Percentiles rank a stretch among this genome's conserved stretches.
Conservation (phyloP, 805 yeast species). For the Jamesozyma hellenica region DNA sequence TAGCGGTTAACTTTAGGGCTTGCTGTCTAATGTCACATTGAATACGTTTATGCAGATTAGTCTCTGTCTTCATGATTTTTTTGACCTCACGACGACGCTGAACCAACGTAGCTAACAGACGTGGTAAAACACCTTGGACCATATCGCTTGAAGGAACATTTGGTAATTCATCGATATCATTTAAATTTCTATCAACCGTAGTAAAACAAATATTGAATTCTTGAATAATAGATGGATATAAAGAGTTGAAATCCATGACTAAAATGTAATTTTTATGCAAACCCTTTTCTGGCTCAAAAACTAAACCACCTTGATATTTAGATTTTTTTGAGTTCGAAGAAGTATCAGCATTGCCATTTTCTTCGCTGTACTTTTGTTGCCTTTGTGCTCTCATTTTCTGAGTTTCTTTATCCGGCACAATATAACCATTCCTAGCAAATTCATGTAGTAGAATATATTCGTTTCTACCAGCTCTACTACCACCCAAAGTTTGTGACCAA, state of each 20-base stretch:
- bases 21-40: constrained; percentile 94
- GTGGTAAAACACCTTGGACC: constrained; percentile 76
- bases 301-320: constrained; percentile 85
- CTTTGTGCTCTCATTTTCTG: constrained; percentile 30
- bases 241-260: constrained; percentile 96
- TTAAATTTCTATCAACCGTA: constrained; percentile 64
- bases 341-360: constrained; percentile 28
- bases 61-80: constrained; percentile 66
- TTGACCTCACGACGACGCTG: constrained; percentile 90
- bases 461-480: constrained; percentile 93
- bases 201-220: constrained; percentile 96
- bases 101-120: constrained; percentile 72
- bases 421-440: constrained; percentile 65
- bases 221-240: constrained; percentile 94
- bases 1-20: constrained; percentile 92
- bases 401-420: constrained; percentile 79
- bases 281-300: constrained; percentile 94
- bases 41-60: constrained; percentile 52
- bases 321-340: constrained; percentile 50
- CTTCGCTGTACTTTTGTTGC: constrained; percentile 20
- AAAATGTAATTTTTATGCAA: constrained; percentile 77
- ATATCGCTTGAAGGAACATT: constrained; percentile 49
- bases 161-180: constrained; percentile 55
- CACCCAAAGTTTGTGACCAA: constrained; percentile 89
- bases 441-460: constrained; percentile 89